phyloP scores from a whole-genome alignment of 2,329 filamentous ascomycete genomes.

The Xylariaceae sp. region DNA sequence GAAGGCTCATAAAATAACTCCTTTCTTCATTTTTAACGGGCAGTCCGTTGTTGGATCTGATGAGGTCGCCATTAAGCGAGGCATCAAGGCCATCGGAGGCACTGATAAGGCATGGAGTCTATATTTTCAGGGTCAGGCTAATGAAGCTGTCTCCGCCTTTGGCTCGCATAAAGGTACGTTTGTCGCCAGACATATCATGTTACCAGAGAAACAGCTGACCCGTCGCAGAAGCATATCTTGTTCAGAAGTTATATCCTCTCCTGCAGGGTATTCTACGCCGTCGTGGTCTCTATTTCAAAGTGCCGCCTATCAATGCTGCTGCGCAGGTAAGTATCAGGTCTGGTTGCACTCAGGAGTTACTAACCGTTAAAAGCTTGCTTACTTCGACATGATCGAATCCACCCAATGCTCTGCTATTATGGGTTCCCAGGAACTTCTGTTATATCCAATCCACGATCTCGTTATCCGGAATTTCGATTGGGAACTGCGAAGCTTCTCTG shows the following conservation, averaged over 20 bases:
- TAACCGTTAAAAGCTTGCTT: conserved; percentile 57
- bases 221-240: conserved; percentile 58
- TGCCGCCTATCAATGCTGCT: conserved; percentile 81
- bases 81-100: conserved; percentile 59
- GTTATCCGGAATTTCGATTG: conserved; percentile 65
- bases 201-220: conserved; percentile 11
- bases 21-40: conserved; percentile 88
- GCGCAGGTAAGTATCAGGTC: conserved; percentile 60
- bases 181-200: not conserved
- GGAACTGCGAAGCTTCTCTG: conserved; percentile 58
- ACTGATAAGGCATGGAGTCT: conserved; percentile 79
- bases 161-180: conserved; percentile 64
- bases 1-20: conserved; percentile 63
- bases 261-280: conserved; percentile 69
- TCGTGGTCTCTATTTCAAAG: conserved; percentile 66
- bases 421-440: conserved; percentile 76
- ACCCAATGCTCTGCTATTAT: conserved; percentile 71
- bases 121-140: conserved; percentile 75
- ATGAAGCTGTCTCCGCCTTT: conserved; percentile 79
- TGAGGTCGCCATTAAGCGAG: conserved; percentile 59
- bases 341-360: conserved; percentile 15
- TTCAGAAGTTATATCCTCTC: conserved; percentile 68
- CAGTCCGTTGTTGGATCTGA: conserved; percentile 73
- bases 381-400: conserved; percentile 63
- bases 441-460: conserved; percentile 76